Evolutionary conservation across 345 rosid species (phyloP).

Genomic region (thale cress (Arabidopsis thaliana)): TAIR10.1 NC_003075.7:15723501-15724000

Average conservation of each 20-base stretch:
- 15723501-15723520: constrained; percentile 19
- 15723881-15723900: neutral
- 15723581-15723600: constrained; percentile 34
- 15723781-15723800: neutral
- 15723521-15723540: constrained; percentile 25
- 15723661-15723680: constrained; percentile 30
- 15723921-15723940: constrained; percentile 26
- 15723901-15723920: constrained; percentile 11
- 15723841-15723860: constrained; percentile 1
- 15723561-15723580: constrained; percentile 31
- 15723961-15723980: constrained; percentile 28
- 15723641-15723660: neutral
- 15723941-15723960: constrained; percentile 29
- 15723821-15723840: neutral
- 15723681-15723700: neutral
- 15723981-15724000: constrained; percentile 19
- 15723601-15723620: neutral
- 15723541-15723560: constrained; percentile 35
- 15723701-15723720: neutral
- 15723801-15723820: neutral
- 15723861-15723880: neutral
- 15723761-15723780: neutral
- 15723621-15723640: constrained; percentile 19
- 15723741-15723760: neutral
- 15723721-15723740: constrained; percentile 9